These are phyloP conservation scores for Knufia fluminis DNA, from an alignment of 2,329 filamentous ascomycete species.

Conservation along the genomic window DNA sequence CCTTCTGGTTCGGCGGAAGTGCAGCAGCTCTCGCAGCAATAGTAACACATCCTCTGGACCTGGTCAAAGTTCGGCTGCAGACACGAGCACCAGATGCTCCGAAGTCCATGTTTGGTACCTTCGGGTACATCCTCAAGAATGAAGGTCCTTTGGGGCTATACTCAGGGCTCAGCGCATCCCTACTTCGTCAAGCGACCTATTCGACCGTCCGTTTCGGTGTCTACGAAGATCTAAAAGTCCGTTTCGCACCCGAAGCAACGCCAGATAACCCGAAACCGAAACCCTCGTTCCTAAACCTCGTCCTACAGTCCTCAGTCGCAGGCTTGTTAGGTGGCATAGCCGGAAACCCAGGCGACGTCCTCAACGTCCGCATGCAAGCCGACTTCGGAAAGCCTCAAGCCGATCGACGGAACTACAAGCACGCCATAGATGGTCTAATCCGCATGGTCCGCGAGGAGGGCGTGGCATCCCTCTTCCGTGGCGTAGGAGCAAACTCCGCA, in stretches of 20 bases:
- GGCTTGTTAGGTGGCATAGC: conserved; percentile 82
- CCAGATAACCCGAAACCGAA: conserved; percentile 30
- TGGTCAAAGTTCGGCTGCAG: conserved; percentile 79
- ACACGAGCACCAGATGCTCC: conserved; percentile 67
- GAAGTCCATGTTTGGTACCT: conserved; percentile 75
- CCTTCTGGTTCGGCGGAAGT: conserved; percentile 95
- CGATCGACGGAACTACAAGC: conserved; percentile 75
- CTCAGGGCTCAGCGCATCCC: conserved; percentile 79
- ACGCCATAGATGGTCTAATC: conserved; percentile 76
- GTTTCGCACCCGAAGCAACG: conserved; percentile 43
- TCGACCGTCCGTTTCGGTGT: conserved; percentile 92
- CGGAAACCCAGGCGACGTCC: conserved; percentile 89
- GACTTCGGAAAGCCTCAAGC: conserved; percentile 65
- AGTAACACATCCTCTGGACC: conserved; percentile 87
- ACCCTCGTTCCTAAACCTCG: conserved; percentile 65
- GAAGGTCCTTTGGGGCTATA: conserved; percentile 78
- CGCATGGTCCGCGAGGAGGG: conserved; percentile 87
- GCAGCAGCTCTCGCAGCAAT: conserved; percentile 84
- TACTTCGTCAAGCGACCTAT: conserved; percentile 91
- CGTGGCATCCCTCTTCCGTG: conserved; percentile 64
- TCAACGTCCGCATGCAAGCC: conserved; percentile 98
- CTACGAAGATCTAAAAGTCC: conserved; percentile 84
- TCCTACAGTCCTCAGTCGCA: conserved; percentile 72
- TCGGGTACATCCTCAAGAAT: conserved; percentile 66
- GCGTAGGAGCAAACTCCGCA: conserved; percentile 54